Percentiles rank a stretch among this genome's conserved stretches.
These are phyloP conservation scores for Xylaria polymorpha DNA, from an alignment of 2,329 filamentous ascomycete genomes.

Conservation along the genomic window DNA sequence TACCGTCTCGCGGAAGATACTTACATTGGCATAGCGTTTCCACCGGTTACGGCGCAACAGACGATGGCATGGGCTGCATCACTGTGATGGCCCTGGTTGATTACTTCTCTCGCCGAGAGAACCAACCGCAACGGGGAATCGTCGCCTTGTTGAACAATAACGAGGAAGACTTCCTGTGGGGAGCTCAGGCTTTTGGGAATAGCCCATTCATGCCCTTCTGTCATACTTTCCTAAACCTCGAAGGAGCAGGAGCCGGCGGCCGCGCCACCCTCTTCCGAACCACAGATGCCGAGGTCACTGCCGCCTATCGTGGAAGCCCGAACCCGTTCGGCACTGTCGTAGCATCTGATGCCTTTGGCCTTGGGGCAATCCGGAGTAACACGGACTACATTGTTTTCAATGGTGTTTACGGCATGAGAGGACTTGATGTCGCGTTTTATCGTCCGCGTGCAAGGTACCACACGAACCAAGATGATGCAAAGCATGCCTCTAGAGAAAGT, in stretches of 20 bases:
- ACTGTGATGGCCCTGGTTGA: slow-evolving; percentile 85
- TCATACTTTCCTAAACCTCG: slow-evolving; percentile 92
- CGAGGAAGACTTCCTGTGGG: slow-evolving; percentile 92
- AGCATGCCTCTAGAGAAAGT: slow-evolving; percentile 76
- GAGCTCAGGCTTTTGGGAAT: slow-evolving; percentile 84
- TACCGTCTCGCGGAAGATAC: slow-evolving; percentile 11
- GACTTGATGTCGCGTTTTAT: slow-evolving; percentile 92
- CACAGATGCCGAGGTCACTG: slow-evolving; percentile 87
- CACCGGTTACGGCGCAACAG: slow-evolving; percentile 91
- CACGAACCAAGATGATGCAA: slow-evolving; percentile 86
- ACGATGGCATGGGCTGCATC: slow-evolving; percentile 92
- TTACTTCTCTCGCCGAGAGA: slow-evolving; percentile 79
- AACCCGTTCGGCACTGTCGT: slow-evolving; percentile 88
- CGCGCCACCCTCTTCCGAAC: slow-evolving; percentile 87
- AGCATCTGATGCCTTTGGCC: slow-evolving; percentile 84
- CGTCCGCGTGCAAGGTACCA: slow-evolving; percentile 88
- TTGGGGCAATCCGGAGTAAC: slow-evolving; percentile 81
- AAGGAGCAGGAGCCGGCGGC: slow-evolving; percentile 93
- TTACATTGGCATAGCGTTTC: slow-evolving; percentile 71
- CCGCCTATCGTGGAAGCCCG: slow-evolving; percentile 75
- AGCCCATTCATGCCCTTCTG: slow-evolving; percentile 83
- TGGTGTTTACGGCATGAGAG: slow-evolving; percentile 80
- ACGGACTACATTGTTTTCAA: slow-evolving; percentile 92
- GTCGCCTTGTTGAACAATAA: slow-evolving; percentile 93
- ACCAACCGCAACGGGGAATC: slow-evolving; percentile 82